Percentiles rank a stretch among this genome's conserved stretches.
Conservation (phyloP, 2,329 filamentous ascomycete genomes). For the Paecilomyces dactylethromorphus region DNA sequence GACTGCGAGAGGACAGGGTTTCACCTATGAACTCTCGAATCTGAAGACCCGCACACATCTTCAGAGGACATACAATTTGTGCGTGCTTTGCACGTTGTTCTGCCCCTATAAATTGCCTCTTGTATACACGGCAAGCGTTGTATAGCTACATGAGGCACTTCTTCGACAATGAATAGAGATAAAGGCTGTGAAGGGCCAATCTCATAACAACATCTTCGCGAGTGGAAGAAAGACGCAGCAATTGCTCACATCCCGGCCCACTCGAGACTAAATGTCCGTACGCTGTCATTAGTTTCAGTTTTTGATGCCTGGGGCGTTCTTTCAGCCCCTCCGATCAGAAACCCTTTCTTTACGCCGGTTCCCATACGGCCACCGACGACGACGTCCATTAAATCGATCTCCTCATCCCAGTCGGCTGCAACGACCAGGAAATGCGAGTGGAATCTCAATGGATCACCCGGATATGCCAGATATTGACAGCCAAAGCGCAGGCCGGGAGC, state of each 20-base stretch:
- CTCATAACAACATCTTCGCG: background rate
- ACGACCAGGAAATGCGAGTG: constrained; percentile 90
- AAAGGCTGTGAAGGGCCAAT: background rate
- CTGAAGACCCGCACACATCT: background rate
- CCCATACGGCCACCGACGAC: constrained; percentile 81
- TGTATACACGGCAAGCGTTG: background rate
- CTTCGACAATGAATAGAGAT: background rate
- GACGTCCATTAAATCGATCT: constrained; percentile 76
- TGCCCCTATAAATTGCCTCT: background rate
- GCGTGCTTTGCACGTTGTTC: background rate
- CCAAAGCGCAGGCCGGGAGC: constrained; percentile 92
- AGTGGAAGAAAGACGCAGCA: background rate
- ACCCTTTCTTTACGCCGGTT: constrained; percentile 94
- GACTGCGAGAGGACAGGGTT: background rate
- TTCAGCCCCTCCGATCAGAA: constrained; percentile 69
- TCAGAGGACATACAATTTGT: background rate
- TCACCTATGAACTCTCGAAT: background rate
- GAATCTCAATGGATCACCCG: constrained; percentile 87
- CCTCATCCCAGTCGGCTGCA: constrained; percentile 80
- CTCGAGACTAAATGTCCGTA: constrained; percentile 78
- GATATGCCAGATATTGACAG: constrained; percentile 90
- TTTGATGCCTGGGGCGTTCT: constrained; percentile 30
- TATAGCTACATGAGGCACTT: background rate
- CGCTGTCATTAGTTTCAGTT: constrained; percentile 21
- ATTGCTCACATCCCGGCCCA: constrained; percentile 80